Evolutionary conservation across 2,329 filamentous ascomycete species (phyloP), one percentile per base, ranked within the genome.

Genomic region (Sarocladium oryzae): DNA sequence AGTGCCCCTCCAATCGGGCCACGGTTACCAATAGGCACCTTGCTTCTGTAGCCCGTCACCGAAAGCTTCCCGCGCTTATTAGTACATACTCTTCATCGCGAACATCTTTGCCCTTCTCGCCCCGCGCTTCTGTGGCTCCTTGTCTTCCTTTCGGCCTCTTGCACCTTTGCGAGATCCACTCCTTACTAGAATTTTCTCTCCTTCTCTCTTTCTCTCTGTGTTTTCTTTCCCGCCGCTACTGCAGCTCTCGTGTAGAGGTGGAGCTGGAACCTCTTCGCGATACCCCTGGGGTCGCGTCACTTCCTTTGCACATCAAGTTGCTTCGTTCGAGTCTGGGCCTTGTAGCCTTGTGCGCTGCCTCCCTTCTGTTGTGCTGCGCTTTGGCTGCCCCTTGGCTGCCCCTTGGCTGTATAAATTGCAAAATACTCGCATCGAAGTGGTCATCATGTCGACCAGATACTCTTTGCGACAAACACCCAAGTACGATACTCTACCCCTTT

Each of bases 391-490:
- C 48, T 32, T n/a, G n/a, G n/a, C n/a, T n/a, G n/a, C n/a, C n/a
- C n/a, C n/a, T 20, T 33, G 43, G 16, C 26, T 33, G 26, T 48
- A 48, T 48, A 48, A 43, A 18, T 43, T 28, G 40, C 16, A 20
- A 21, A 4, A 4, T 15, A 13, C 9, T 45, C 21, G 40, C 51
- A 52, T 60, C 28, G 20, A 40, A 37, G 18, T 41, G 37, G 41
- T 57, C n/a, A 63, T 55, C 24, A 70, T 70, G 67, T 63, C 67
- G 36, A 60, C 59, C 50, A 64, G 67, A 55, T 69, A 69, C 57
- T 69, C 67, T 46, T 55, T 69, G 49, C 62, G 67, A 54, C 63
- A 68, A 54, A 68, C 67, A 38, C 67, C 67, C 26, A 66, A 64
- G 67, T 70, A 30, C 21, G 46, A 37, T 35, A 35, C 16, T 48